Base-by-base conservation (phyloP, 805 yeast genomes). In the Saccharomycopsis amapae region DNA sequence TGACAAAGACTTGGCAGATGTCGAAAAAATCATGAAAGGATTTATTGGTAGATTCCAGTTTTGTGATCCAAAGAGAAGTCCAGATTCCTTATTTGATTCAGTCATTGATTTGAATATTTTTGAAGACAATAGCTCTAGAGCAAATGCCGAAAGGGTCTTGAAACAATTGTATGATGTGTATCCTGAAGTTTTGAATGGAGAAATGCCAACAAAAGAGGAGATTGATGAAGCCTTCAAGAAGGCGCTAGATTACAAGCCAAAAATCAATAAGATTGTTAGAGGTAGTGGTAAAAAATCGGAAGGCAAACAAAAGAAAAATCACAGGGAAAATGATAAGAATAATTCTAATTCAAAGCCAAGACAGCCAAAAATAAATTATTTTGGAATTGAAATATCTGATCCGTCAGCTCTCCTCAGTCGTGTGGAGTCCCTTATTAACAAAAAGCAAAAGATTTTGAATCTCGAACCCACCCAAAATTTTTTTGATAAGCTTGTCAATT, bases 41-140 rank as follows among this genome's bases (percentile, higher is more conserved):
- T 89, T 90, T 56, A 66, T 85, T 37, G 67, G 68, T 4, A 66
- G 93, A 48, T 85, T 81, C 56, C 85, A 86, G 56, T 76, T 78
- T 0, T 71, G 85, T 1, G 62, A 73, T 48, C 50, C 64, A 1
- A 45, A 50, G 0, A 60, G 52, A n/a, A 60, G 58, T 2, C 95
- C 95, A 0, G 96, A 89, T 53, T 62, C 66, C 9, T 53, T 58
- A 25, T 90, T 89, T 65, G 89, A 86, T 58, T 49, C 67, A 13
- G 66, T 85, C 2, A 75, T 90, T 19, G 65, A 81, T 45, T 63
- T 93, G 44, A 63, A 71, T 3, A 72, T 77, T 1, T 53, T 54
- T 4, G 56, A 54, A 1, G 52, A 59, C 2, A 62, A 71, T 20
- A 72, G 81, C 0, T 71, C 84, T 0, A 56, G 73, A 31, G 48